Conservation (phyloP, 1,139 yeast species). For the Suhomyces yuchorum region DNA sequence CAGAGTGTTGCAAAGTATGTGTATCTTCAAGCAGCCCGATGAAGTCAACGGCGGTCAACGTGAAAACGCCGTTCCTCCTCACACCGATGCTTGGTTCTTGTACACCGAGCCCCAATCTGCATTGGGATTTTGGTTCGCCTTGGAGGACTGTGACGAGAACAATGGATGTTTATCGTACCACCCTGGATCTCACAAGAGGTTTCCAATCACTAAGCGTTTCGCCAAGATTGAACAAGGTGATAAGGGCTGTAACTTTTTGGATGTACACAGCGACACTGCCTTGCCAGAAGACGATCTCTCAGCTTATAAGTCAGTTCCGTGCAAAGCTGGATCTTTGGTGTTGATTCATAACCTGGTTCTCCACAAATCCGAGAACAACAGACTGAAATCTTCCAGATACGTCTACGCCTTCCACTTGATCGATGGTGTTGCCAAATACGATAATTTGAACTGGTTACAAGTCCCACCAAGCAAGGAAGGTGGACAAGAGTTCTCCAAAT, state of each 20-base stretch:
- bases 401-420: conserved; percentile 83
- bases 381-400: conserved; percentile 57
- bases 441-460: conserved; percentile 72
- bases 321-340: conserved; percentile 72
- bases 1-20: conserved; percentile 75
- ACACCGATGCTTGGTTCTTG: conserved; percentile 74
- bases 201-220: conserved; percentile 64
- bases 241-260: conserved; percentile 55
- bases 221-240: conserved; percentile 52
- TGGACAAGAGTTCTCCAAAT: conserved; percentile 58
- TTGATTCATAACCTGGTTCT: conserved; percentile 70
- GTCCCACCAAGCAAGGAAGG: conserved; percentile 64
- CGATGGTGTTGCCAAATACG: conserved; percentile 64
- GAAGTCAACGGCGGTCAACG: conserved; percentile 46
- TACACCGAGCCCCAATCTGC: conserved; percentile 74
- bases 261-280: conserved; percentile 26
- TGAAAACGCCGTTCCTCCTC: conserved; percentile 73
- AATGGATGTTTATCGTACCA: conserved; percentile 74
- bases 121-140: conserved; percentile 80
- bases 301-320: conserved; percentile 55
- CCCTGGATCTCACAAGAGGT: conserved; percentile 72
- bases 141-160: conserved; percentile 66
- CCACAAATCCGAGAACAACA: conserved; percentile 69
- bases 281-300: conserved; percentile 27
- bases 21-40: conserved; percentile 73